A percentile compares a stretch with the other conserved stretches of the same genome.
These are phyloP conservation scores for Candida krabiensis DNA, from an alignment of 805 yeast genomes.

Conservation along the genomic window DNA sequence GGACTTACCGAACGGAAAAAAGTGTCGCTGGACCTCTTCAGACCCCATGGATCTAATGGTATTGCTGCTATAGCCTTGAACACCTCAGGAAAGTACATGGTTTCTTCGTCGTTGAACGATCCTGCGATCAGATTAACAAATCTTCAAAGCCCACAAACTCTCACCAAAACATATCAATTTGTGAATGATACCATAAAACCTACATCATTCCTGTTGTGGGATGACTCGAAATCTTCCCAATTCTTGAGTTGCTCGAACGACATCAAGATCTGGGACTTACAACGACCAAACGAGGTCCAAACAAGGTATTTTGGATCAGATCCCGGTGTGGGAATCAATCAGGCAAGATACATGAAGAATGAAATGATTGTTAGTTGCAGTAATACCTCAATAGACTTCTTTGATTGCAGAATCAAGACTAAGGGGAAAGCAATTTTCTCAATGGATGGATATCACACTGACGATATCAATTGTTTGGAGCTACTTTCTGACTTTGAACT, in stretches of 20 bases:
- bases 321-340: conserved; percentile 5
- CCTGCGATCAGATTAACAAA: conserved; percentile 11
- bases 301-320: background rate
- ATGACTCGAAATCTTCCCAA: conserved; percentile 6
- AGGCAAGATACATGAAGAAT: conserved; percentile 10
- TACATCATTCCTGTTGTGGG: conserved; percentile 8
- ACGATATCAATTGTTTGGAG: conserved; percentile 15
- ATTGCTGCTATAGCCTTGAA: conserved; percentile 11
- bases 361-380: conserved; percentile 12
- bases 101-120: conserved; percentile 11
- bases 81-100: conserved; percentile 7
- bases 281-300: conserved; percentile 2
- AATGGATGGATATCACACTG: conserved; percentile 14
- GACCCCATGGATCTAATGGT: conserved; percentile 10
- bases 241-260: conserved; percentile 17
- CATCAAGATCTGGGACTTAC: conserved; percentile 17
- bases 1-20: too few species aligned
- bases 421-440: conserved; percentile 8
- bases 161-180: conserved; percentile 9
- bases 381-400: conserved; percentile 13
- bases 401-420: conserved; percentile 12
- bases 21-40: too few species aligned
- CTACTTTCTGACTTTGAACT: conserved; percentile 5
- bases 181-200: conserved; percentile 12
- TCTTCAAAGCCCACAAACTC: background rate